Base-by-base conservation (phyloP, 164 flowering plant species). In the Nymphaea thermarum region DNA sequence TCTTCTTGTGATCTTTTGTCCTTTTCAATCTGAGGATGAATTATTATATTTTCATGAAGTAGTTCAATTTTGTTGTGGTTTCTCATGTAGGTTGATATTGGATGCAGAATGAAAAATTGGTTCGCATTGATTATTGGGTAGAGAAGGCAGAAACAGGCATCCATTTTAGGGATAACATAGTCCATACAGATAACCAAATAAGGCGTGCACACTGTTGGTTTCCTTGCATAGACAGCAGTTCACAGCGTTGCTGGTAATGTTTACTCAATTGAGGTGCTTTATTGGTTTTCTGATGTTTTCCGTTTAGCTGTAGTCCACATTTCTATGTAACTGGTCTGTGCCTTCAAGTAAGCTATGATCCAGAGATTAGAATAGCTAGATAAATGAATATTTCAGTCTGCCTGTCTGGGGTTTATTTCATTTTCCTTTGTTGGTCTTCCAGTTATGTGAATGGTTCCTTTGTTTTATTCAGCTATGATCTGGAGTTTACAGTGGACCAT, bases 171-270 rank as follows among this genome's bases (percentile, higher is more conserved):
- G 81, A 73, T 62, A 77, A 84, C 70, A 79, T 87, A 67, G 67
- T 92, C 60, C 89, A 86, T 67, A 89, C 96, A 64, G 85, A 95
- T 80, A 95, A 82, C 74, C 99, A 94, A 76, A 81, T 88, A 68
- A 82, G 99, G 79, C 92, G 98, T 64, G 93, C 99, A 25, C 82
- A 80, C 59, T 92, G 98, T 78, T 92, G 99, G 99, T 95, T 95
- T 76, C 99, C 99, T 72, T 92, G 99, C 70, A 78, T 86, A 70
- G 97, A 95, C 73, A 86, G 81, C 65, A 69, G 53, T 73, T 80
- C 73, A 42, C 98, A 92, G 72, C 79, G 84, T 44, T 92, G 98
- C 86, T 82, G 96, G 96, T 94, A 81, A 70, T 68, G 8, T 68
- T 59, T 12, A 18, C 62, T 36, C 43, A 45, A 64, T 41, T 63